These are phyloP conservation scores for Lodderomyces beijingensis DNA, from an alignment of 1,139 yeast species.

Conservation along the genomic window DNA sequence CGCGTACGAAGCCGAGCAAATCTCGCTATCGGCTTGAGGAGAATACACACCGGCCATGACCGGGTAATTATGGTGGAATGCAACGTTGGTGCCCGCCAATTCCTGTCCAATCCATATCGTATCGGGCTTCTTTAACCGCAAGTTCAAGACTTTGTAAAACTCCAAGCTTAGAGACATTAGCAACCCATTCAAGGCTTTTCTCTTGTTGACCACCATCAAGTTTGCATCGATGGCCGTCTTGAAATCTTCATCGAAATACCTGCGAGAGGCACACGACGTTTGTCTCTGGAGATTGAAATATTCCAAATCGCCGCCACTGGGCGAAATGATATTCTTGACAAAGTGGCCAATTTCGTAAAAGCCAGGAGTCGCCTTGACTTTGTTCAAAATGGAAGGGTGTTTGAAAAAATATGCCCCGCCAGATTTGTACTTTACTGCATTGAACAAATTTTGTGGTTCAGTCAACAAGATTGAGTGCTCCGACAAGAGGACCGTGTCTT, in stretches of 20 bases:
- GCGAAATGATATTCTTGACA: slow-evolving; percentile 21
- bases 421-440: slow-evolving; percentile 16
- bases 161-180: slow-evolving; percentile 26
- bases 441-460: slow-evolving; percentile 17
- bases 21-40: slow-evolving; percentile 26
- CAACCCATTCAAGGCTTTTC: slow-evolving; percentile 24
- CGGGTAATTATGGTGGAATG: slow-evolving; percentile 26
- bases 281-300: slow-evolving; percentile 17
- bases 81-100: slow-evolving; percentile 23
- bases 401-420: slow-evolving; percentile 29
- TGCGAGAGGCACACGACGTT: slow-evolving; percentile 12
- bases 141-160: slow-evolving; percentile 19
- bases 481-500: slow-evolving; percentile 24
- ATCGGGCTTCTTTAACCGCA: slow-evolving; percentile 24
- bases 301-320: slow-evolving; percentile 17
- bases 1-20: slow-evolving; percentile 40
- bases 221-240: slow-evolving; percentile 26
- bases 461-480: slow-evolving; percentile 26
- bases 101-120: slow-evolving; percentile 35
- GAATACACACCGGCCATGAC: slow-evolving; percentile 32
- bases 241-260: slow-evolving; percentile 23
- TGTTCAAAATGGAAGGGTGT: slow-evolving; percentile 19
- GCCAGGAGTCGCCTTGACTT: slow-evolving; percentile 23
- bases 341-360: slow-evolving; percentile 28
- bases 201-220: slow-evolving; percentile 28